Evolutionary conservation across 768 basidiomycete species (phyloP).

Genomic region (Pleurotus salmoneostramineus): DNA sequence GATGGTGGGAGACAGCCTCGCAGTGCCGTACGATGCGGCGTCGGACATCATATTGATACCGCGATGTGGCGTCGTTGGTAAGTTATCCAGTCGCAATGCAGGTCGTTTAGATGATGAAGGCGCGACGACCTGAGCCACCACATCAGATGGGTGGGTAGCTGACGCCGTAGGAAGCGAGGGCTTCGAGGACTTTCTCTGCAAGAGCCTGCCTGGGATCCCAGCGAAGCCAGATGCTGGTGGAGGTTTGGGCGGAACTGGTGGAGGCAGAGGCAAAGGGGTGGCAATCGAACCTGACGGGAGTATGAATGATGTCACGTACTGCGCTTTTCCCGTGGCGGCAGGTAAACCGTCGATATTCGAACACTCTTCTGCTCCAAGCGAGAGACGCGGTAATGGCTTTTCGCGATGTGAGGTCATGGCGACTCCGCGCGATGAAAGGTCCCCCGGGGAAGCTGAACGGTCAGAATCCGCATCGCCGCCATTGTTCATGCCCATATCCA

Average conservation of each 20-base stretch:
- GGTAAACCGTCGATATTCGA: conserved; percentile 1
- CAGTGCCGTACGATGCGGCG: conserved; percentile 23
- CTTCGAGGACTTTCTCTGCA: not conserved
- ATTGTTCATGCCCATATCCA: not conserved
- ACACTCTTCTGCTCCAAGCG: not conserved
- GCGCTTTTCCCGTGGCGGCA: not conserved
- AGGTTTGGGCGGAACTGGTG: conserved; percentile 1
- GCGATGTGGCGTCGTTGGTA: not conserved
- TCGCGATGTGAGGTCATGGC: not conserved
- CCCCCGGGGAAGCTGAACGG: conserved; percentile 2
- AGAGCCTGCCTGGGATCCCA: conserved; percentile 1
- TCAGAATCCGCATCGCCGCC: conserved; percentile 1
- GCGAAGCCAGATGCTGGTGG: not conserved
- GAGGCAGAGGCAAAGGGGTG: not conserved
- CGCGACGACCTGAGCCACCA: not conserved
- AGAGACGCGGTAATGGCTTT: not conserved
- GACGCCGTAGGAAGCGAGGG: not conserved
- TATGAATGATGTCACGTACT: conserved; percentile 6
- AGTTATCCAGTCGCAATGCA: not conserved
- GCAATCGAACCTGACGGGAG: not conserved
- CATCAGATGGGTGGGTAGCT: not conserved
- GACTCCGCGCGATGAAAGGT: not conserved
- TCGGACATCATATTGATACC: conserved; percentile 15
- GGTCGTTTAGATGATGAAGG: not conserved
- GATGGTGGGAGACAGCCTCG: conserved; percentile 42